Conservation (phyloP, 306 rosid species). For the Prinsepia uniflora region DNA sequence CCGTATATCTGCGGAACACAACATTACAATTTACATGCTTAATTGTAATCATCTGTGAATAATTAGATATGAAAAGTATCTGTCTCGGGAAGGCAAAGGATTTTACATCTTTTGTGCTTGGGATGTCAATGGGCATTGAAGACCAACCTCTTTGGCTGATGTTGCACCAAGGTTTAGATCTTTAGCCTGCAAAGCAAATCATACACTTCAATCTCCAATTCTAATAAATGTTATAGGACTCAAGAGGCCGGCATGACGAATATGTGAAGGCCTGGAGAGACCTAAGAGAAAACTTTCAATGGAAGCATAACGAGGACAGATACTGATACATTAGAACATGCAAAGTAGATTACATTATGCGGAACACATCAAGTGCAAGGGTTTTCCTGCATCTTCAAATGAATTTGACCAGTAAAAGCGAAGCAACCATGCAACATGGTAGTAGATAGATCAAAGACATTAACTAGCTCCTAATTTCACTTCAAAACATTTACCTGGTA, state of each 20-base stretch:
- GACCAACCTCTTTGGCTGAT: slow-evolving; percentile 66
- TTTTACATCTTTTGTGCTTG: slow-evolving; percentile 72
- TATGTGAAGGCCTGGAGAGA: not conserved
- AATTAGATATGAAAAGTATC: not conserved
- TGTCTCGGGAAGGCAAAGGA: not conserved
- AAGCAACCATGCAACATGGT: no score
- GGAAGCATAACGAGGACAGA: not conserved
- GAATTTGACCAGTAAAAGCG: no score
- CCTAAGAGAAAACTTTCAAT: not conserved
- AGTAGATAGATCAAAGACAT: no score
- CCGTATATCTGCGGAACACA: slow-evolving; percentile 47
- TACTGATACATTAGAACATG: no score
- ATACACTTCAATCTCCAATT: not conserved
- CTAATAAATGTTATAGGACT: not conserved
- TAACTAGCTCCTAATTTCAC: no score
- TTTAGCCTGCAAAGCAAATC: slow-evolving; percentile 53
- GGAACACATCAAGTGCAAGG: no score
- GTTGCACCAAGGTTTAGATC: slow-evolving; percentile 75
- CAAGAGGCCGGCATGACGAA: not conserved
- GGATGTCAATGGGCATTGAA: slow-evolving; percentile 57
- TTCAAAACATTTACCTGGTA: no score
- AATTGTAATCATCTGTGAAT: not conserved
- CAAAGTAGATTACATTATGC: no score
- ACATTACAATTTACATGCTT: not conserved
- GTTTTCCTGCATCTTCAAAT: no score